Base-by-base conservation (phyloP, 208 protist species). In the Acanthamoeba sp. region DNA sequence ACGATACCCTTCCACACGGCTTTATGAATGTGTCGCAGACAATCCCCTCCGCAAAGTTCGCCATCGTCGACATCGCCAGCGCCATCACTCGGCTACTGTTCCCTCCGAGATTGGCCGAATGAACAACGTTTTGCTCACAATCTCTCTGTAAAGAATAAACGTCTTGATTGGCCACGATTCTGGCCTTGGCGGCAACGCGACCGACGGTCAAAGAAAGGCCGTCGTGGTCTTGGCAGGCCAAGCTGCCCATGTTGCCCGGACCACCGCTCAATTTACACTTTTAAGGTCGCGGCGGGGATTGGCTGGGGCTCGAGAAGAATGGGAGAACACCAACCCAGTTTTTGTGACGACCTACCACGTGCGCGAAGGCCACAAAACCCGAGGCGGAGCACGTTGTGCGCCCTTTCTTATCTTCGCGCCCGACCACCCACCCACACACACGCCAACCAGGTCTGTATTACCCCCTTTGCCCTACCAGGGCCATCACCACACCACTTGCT, bases 1-100 rank as follows among this genome's bases (percentile, higher is more conserved):
- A 62, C 78, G 78, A 88, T 24, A 57, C 5, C 16, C 45, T 88
- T 7, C 78, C 78, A 0, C 78, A 88, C 78, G 78, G 78, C 20
- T 88, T 88, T 40, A 62, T 88, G 78, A 88, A 88, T 24, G 45
- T 88, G 18, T 59, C 78, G n/a, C 78, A 88, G 78, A 59, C 78
- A 36, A 88, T 88, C n/a, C 78, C 78, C 45, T 88, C 78, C 0
- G 36, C 78, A 14, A 78, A 78, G 69, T 78, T 42, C 27, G 69
- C 69, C 69, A 78, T 78, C 34, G 69, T 45, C 29, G 34, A 78
- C 12, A 20, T 78, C 27, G 69, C 69, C 69, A 78, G 69, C 69
- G 27, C 69, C 69, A 78, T 78, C 36, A 45, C 69, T 14, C 69
- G 42, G 69, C 69, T 78, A 14, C 38, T 78, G 69, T 78, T 78